Evolutionary conservation across 768 basidiomycete species (phyloP).

Genomic region (Tulasnella calospora): DNA sequence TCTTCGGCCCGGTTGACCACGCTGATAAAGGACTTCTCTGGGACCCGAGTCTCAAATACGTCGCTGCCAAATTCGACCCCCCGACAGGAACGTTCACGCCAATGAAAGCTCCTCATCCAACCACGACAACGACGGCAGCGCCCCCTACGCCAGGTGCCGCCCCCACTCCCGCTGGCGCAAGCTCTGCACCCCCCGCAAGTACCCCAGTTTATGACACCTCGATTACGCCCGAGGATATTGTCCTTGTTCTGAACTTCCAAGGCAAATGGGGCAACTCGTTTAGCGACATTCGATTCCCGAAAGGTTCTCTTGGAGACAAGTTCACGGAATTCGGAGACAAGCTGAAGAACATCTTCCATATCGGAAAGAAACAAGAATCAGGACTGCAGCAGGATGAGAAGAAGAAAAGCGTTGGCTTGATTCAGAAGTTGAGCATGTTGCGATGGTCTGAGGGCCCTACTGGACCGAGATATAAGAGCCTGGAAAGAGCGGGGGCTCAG

Average conservation of each 20-base stretch:
- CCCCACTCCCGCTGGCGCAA: neutral
- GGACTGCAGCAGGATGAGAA: neutral
- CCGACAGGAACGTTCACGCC: neutral
- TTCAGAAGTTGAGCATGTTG: slow-evolving; percentile 24
- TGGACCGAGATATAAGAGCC: slow-evolving; percentile 27
- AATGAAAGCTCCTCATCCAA: slow-evolving; percentile 1
- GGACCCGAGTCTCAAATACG: slow-evolving; percentile 28
- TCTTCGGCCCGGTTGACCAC: slow-evolving; percentile 25
- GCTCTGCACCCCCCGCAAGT: neutral
- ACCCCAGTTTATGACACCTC: slow-evolving; percentile 1
- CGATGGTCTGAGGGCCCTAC: slow-evolving; percentile 27
- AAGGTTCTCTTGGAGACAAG: neutral
- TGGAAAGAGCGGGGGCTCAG: slow-evolving; percentile 19
- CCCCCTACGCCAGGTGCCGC: slow-evolving; percentile 7
- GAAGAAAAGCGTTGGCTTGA: neutral
- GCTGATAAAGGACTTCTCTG: slow-evolving; percentile 25
- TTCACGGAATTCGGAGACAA: neutral
- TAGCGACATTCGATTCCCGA: slow-evolving; percentile 3
- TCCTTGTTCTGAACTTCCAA: slow-evolving; percentile 16
- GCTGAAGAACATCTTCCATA: neutral
- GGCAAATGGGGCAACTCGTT: slow-evolving; percentile 25
- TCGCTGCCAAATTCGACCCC: slow-evolving; percentile 19
- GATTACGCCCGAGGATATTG: slow-evolving; percentile 1
- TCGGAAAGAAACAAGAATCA: neutral
- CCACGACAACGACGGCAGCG: slow-evolving; percentile 3